Base-by-base conservation (phyloP, 2,329 filamentous ascomycete species). In the Venturia asperata region DNA sequence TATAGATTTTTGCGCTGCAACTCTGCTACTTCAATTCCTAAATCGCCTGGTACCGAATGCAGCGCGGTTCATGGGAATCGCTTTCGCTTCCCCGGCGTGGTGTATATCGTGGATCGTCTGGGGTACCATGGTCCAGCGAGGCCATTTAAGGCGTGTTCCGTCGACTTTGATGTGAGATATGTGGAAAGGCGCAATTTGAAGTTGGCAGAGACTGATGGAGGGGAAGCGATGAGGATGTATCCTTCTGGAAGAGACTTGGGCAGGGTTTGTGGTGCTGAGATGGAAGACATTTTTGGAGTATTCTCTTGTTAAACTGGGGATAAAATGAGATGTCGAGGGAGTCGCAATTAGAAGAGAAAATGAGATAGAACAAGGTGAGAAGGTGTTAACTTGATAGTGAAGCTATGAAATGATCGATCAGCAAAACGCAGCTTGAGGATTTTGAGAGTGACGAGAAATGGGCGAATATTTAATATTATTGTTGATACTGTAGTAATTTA, bases 121-220 rank as follows among this genome's bases (percentile, higher is more conserved):
- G n/a, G n/a, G n/a, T 41, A 41, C 39, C 10, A 41, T 41, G 9
- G 39, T 34, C 61, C 61, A 10, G 60, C 21, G 13, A 58, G 61
- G 30, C 45, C 6, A n/a, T 30, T 27, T 41, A 17, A 11, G 13
- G 30, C 64, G 39, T 66, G 64, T 43, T 11, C 34, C 27, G 34
- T 7, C 19, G 64, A 64, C 19, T 47, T 61, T 34, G 64, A 55
- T 5, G 55, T 63, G 27, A 65, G 41, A 17, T 56, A 61, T 24
- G 42, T 55, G 47, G 43, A 49, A 9, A 19, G 17, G 24, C 64
- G 55, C 42, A 65, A 39, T 5, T 62, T 19, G 24, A 65, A 6
- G 41, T 62, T 63, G 21, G 4, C 27, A n/a, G 62, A 19, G 17
- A 45, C 15, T 37, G 19, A 24, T 13, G 30, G 63, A 41, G 63